These are phyloP conservation scores for Catunica adiposa DNA, from an alignment of 2,329 filamentous ascomycete species.

Conservation along the genomic window DNA sequence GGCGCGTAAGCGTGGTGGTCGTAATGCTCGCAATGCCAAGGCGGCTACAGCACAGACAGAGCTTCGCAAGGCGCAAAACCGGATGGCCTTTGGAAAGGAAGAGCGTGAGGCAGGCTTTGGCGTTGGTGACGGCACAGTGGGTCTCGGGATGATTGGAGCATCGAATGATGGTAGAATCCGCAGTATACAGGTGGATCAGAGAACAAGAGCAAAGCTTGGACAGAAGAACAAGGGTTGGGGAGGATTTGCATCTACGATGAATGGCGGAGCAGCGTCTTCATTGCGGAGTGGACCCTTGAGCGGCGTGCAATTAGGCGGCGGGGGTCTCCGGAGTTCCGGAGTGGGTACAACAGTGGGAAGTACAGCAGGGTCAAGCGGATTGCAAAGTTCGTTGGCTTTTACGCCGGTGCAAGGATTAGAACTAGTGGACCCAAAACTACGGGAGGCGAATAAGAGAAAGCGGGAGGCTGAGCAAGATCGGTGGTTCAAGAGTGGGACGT, in stretches of 20 bases:
- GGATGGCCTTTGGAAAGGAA: conserved; percentile 89
- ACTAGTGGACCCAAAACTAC: conserved; percentile 81
- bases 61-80: conserved; percentile 85
- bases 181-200: conserved; percentile 74
- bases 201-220: conserved; percentile 81
- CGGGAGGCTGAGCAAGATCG: conserved; percentile 85
- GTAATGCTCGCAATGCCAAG: conserved; percentile 83
- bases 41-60: conserved; percentile 96
- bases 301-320: conserved; percentile 28
- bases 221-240: conserved; percentile 97
- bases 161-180: conserved; percentile 78
- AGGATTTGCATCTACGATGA: conserved; percentile 62
- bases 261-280: conserved; percentile 55
- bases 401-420: conserved; percentile 90
- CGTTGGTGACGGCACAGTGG: conserved; percentile 65
- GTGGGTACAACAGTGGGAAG: conserved; percentile 55
- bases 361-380: conserved; percentile 37
- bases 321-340: conserved; percentile 65
- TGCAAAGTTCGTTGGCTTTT: conserved; percentile 76
- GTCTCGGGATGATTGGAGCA: conserved; percentile 89
- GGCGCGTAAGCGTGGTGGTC: conserved; percentile 75
- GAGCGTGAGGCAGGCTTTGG: conserved; percentile 89
- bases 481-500: conserved; percentile 96
- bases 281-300: conserved; percentile 31
- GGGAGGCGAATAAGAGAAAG: conserved; percentile 76